Evolutionary conservation across 306 rosid species (phyloP).

Genomic region (Lathyrus oleraceus): DNA sequence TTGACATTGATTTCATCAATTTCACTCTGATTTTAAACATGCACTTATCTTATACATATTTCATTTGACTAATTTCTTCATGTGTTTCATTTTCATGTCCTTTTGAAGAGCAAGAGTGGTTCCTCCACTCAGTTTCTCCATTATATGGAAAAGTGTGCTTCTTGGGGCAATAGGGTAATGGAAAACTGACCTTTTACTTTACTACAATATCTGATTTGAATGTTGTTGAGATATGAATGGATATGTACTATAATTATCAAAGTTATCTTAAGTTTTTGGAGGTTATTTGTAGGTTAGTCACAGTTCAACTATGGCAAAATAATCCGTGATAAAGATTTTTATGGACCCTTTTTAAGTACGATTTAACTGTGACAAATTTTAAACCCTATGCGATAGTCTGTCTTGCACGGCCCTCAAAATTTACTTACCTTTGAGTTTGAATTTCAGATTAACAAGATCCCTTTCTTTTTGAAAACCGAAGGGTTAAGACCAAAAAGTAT

Average conservation of each 20-base stretch:
- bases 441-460: not conserved
- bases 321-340: too few relatives aligned
- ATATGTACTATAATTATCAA: too few relatives aligned
- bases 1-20: not conserved
- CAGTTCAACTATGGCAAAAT: too few relatives aligned
- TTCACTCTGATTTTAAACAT: not conserved
- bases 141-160: slow-evolving; percentile 57
- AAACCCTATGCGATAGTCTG: too few relatives aligned
- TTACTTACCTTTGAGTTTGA: not conserved
- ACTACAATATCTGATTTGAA: not conserved
- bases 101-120: slow-evolving; percentile 60
- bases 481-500: too few relatives aligned
- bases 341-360: too few relatives aligned
- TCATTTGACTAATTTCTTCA: not conserved
- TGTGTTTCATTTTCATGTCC: slow-evolving; percentile 25
- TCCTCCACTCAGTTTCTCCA: slow-evolving; percentile 72
- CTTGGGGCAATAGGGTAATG: slow-evolving; percentile 79
- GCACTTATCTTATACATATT: not conserved
- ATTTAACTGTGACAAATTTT: too few relatives aligned
- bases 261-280: too few relatives aligned
- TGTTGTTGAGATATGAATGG: too few relatives aligned
- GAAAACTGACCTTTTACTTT: slow-evolving; percentile 35
- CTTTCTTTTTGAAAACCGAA: too few relatives aligned
- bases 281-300: too few relatives aligned
- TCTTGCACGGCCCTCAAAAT: too few relatives aligned